Evolutionary conservation across 2,329 filamentous ascomycete genomes (phyloP), one percentile per base, ranked within the genome.

Genomic region (Penicillium griseofulvum): DNA sequence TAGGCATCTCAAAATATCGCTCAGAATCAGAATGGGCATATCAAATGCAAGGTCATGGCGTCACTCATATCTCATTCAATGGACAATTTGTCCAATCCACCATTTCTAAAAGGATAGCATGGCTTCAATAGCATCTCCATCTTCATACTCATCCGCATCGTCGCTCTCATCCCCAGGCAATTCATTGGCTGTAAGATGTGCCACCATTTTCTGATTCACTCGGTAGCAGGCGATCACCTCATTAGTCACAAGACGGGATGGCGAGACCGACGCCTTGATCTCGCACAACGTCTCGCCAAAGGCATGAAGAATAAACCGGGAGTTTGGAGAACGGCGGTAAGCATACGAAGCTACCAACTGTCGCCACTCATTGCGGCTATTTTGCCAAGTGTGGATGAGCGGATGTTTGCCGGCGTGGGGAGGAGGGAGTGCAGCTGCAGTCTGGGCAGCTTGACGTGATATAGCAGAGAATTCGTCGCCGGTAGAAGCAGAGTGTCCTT

Each of bases 331-430:
- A 38, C 50, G 55, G 12, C 59, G 49, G 56, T 78, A 76, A 1
- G 69, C 60, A 28, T 66, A 73, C 1, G 75, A 77, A 2, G 77
- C 76, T 38, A 76, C 59, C 5, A 78, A 34, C 4, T 60, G 59
- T 8, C 61, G 59, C 70, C 71, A 76, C 42, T 72, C 69, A 19
- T 62, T 47, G 0, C 46, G 59, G 41, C 65, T 68, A 49, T 69
- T 65, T 45, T 61, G 64, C 74, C 74, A 76, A 8, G 67, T 69
- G 38, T 68, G 59, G 17, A 69, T 57, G 9, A 76, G 54, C 2
- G 67, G 64, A 54, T 78, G 74, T 16, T 65, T 60, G 10, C 62
- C 64, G 24, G 62, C 46, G 8, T 56, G 29, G 3, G 71, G 73
- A 1, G 71, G 69, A 14, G 62, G 48, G 19, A 78, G 70, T 6